These are phyloP conservation scores for Earliella scabrosa DNA, from an alignment of 1,284 basidiomycete species.

Conservation along the genomic window DNA sequence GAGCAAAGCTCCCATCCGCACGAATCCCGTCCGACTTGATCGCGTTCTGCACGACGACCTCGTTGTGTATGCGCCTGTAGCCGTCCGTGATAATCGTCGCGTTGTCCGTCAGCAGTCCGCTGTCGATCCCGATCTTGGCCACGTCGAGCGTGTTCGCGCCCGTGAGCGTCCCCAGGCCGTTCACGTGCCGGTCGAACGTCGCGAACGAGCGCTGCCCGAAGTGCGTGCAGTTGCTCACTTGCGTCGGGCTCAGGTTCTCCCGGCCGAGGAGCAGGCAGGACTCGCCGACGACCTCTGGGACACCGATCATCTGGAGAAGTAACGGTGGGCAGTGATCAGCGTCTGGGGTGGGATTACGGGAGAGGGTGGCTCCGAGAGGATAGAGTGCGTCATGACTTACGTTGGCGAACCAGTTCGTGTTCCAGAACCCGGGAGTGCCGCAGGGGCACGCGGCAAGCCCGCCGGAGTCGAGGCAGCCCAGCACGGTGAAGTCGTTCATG, in stretches of 20 bases:
- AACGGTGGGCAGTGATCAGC: too few relatives aligned
- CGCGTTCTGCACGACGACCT: conserved; percentile 51
- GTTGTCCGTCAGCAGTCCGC: conserved; percentile 50
- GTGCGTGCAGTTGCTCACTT: conserved; percentile 51
- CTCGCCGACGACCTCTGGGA: conserved; percentile 58
- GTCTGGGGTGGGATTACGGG: too few relatives aligned
- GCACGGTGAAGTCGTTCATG: conserved; percentile 55
- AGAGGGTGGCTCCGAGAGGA: background rate
- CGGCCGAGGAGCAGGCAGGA: conserved; percentile 59
- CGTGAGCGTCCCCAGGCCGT: conserved; percentile 52
- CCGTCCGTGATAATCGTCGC: conserved; percentile 50
- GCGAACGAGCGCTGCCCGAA: conserved; percentile 59
- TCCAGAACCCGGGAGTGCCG: conserved; percentile 62
- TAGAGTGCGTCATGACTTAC: conserved; percentile 1
- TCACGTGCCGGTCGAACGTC: conserved; percentile 48
- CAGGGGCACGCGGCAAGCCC: conserved; percentile 55
- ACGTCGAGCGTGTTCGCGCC: conserved; percentile 69
- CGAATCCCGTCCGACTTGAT: conserved; percentile 61
- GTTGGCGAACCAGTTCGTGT: conserved; percentile 72
- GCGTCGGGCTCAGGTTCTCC: conserved; percentile 43
- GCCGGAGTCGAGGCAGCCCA: conserved; percentile 52
- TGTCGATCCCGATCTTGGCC: conserved; percentile 58
- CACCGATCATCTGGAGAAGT: conserved; percentile 66
- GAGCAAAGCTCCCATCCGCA: conserved; percentile 65
- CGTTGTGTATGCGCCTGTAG: conserved; percentile 50